Conservation (phyloP, 2,329 filamentous ascomycete species). For the Cladosporium sp. region DNA sequence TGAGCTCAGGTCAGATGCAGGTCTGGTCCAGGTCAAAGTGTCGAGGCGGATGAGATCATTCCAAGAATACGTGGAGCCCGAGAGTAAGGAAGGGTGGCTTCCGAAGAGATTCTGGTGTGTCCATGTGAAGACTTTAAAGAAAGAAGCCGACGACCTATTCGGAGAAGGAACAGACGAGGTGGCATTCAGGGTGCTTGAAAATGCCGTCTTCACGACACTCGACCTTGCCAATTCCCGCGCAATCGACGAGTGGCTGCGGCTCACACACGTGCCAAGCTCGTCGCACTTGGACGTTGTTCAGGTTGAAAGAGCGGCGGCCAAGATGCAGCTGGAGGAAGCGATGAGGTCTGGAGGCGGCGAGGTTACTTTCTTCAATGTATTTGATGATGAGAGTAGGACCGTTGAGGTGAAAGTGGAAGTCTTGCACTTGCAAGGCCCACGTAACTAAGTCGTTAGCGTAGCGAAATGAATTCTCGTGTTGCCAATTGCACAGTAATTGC, state of each 20-base stretch:
- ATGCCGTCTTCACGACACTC: neutral
- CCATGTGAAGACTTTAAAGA: neutral
- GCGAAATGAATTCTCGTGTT: neutral
- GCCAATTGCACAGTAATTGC: neutral
- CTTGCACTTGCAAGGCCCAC: neutral
- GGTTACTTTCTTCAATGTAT: neutral
- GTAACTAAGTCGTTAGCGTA: neutral
- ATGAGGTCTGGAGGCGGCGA: neutral
- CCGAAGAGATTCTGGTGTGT: neutral
- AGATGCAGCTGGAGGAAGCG: neutral
- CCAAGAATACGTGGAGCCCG: neutral
- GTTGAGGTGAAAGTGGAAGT: neutral
- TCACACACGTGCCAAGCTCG: neutral
- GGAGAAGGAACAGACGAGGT: neutral
- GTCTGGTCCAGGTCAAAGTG: neutral
- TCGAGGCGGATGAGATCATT: neutral
- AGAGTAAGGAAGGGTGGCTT: conserved; percentile 1
- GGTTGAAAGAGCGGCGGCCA: neutral
- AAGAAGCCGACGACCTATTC: neutral
- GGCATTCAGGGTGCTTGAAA: neutral
- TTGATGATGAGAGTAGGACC: neutral
- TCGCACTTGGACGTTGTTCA: neutral
- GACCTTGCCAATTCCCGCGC: neutral
- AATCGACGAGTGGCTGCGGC: neutral
- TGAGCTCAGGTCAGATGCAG: neutral